These are phyloP conservation scores for Phallus indusiatus DNA, from an alignment of 768 basidiomycete genomes.

Conservation along the genomic window DNA sequence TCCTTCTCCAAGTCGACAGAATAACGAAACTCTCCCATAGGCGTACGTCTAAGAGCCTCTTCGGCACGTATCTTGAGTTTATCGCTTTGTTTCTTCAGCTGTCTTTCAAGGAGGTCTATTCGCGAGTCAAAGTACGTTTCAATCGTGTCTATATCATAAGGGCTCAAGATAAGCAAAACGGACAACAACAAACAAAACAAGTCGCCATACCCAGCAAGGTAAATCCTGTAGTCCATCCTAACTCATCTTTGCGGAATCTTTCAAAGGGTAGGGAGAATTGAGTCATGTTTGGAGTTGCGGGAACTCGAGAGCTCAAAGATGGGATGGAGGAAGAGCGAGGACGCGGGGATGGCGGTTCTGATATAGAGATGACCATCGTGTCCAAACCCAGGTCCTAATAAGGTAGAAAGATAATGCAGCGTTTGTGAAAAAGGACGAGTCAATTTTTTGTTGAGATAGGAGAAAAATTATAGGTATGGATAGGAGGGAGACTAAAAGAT, in stretches of 20 bases:
- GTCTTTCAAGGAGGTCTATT: conserved; percentile 72
- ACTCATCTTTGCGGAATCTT: conserved; percentile 64
- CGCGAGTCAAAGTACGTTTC: conserved; percentile 95
- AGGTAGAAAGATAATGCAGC: background rate
- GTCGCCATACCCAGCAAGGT: conserved; percentile 65
- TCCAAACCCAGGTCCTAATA: background rate
- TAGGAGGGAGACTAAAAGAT: too few species aligned
- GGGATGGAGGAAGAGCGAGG: background rate
- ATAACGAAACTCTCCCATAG: conserved; percentile 43
- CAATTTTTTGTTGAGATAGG: background rate
- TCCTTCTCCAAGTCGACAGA: conserved; percentile 72
- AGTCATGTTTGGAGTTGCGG: conserved; percentile 17
- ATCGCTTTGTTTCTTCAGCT: conserved; percentile 80
- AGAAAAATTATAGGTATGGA: background rate
- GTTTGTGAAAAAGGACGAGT: background rate
- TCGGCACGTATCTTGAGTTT: conserved; percentile 75
- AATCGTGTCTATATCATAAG: conserved; percentile 56
- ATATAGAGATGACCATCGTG: background rate
- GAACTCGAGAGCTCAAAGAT: too few species aligned
- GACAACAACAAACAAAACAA: background rate
- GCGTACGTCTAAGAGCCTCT: conserved; percentile 42
- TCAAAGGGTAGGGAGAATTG: conserved; percentile 67
- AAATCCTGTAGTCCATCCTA: conserved; percentile 73
- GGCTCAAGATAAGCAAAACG: background rate
- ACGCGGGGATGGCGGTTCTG: background rate